These are phyloP conservation scores for Chlamydomonas reinhardtii DNA, from an alignment of 163 green algal genomes.

Conservation along the genomic window DNA sequence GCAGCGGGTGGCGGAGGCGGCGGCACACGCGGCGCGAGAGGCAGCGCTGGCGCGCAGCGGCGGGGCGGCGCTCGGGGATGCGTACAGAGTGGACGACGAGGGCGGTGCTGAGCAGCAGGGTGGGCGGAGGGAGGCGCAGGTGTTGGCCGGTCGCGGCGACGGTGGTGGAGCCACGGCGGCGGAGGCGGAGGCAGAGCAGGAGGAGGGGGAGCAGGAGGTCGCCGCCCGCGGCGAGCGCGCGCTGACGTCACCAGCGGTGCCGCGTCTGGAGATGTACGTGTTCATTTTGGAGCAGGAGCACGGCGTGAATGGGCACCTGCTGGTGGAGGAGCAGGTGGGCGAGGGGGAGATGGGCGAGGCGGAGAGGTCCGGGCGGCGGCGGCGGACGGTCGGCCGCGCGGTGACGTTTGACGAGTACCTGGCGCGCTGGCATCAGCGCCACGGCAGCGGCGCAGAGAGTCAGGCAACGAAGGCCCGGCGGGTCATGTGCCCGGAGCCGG, in stretches of 20 bases:
- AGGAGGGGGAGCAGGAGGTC: background rate
- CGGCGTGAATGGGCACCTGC: conserved; percentile 35
- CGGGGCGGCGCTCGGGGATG: no score
- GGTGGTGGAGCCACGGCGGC: background rate
- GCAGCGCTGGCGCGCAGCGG: background rate
- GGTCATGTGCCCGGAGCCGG: no score
- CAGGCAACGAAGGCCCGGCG: no score
- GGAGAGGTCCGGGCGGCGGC: background rate
- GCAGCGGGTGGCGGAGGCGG: background rate
- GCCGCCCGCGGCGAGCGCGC: no score
- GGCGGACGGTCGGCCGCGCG: no score
- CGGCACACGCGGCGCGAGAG: background rate
- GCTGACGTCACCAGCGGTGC: background rate
- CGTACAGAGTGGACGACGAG: no score
- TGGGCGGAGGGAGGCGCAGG: background rate
- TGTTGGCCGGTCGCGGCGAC: background rate
- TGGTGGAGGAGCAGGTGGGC: conserved; percentile 1
- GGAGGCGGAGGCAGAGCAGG: background rate
- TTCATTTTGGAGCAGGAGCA: conserved; percentile 20
- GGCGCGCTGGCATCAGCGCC: no score
- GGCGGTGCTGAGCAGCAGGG: no score
- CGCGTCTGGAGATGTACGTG: conserved; percentile 25
- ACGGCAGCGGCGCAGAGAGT: no score
- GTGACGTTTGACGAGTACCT: no score
- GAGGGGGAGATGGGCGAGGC: background rate